A percentile compares a stretch with the other conserved stretches of the same genome.
phyloP scores from a whole-genome alignment of 1,139 yeast species.

The Candida sanyaensis region DNA sequence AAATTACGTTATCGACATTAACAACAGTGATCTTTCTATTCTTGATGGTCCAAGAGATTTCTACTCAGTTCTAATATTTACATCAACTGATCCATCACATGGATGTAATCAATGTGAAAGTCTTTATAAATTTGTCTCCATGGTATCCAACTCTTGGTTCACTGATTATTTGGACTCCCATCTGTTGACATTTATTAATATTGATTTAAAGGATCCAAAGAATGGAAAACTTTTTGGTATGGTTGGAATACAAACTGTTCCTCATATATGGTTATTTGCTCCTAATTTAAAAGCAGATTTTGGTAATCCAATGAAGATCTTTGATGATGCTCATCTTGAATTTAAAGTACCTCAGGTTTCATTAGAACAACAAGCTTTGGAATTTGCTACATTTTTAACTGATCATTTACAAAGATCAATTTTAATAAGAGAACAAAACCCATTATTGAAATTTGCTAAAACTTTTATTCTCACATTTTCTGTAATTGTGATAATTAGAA shows the following conservation, averaged over 20 bases:
- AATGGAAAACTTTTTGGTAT: slow-evolving; percentile 36
- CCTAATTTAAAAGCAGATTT: slow-evolving; percentile 32
- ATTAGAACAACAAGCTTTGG: slow-evolving; percentile 34
- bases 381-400: slow-evolving; percentile 56
- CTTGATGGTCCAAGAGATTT: slow-evolving; percentile 39
- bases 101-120: slow-evolving; percentile 31
- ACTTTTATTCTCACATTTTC: slow-evolving; percentile 50
- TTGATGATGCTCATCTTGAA: slow-evolving; percentile 32
- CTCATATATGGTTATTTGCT: slow-evolving; percentile 67
- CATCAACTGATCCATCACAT: slow-evolving; percentile 37
- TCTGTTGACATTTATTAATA: slow-evolving; percentile 46
- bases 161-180: slow-evolving; percentile 39
- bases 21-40: slow-evolving; percentile 30
- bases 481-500: slow-evolving; percentile 50
- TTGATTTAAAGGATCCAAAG: slow-evolving; percentile 50
- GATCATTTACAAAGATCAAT: slow-evolving; percentile 45
- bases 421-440: slow-evolving; percentile 42
- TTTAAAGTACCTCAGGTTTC: slow-evolving; percentile 33
- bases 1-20: slow-evolving; percentile 26
- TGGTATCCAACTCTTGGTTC: slow-evolving; percentile 46
- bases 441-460: slow-evolving; percentile 39
- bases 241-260: slow-evolving; percentile 51
- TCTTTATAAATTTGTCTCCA: slow-evolving; percentile 24
- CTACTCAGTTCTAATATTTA: slow-evolving; percentile 35
- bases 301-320: slow-evolving; percentile 25